A percentile compares a stretch with the other conserved stretches of the same genome.
Conservation (phyloP, 805 yeast species). For the Metschnikowia chrysomelidarum region DNA sequence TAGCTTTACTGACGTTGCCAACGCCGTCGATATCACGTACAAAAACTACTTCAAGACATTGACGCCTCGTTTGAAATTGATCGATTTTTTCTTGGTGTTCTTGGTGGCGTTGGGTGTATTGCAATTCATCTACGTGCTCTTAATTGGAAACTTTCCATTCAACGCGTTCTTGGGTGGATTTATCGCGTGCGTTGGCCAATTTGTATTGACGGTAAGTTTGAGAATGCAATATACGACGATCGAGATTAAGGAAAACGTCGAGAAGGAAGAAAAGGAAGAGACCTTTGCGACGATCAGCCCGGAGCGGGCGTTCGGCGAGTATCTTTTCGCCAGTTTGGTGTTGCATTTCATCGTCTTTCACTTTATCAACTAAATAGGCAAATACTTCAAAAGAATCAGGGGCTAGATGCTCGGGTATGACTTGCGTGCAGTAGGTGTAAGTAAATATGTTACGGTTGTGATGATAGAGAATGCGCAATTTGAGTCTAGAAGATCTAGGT, state of each 20-base stretch:
- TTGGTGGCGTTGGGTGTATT: constrained; percentile 70
- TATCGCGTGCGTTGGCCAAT: constrained; percentile 89
- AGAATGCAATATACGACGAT: constrained; percentile 59
- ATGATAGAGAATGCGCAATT: too few relatives aligned
- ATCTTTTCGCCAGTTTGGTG: constrained; percentile 78
- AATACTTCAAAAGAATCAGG: too few relatives aligned
- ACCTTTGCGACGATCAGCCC: constrained; percentile 25
- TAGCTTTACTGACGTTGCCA: constrained; percentile 24
- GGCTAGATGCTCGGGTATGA: too few relatives aligned
- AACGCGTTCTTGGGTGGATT: constrained; percentile 96
- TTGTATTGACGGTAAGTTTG: constrained; percentile 80
- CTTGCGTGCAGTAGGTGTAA: too few relatives aligned
- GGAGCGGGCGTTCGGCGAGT: constrained; percentile 81
- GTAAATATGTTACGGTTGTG: too few relatives aligned
- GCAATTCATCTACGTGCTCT: constrained; percentile 73
- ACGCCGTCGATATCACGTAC: constrained; percentile 35
- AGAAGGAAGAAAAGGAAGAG: background rate
- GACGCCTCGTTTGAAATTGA: constrained; percentile 55
- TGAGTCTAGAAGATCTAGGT: too few relatives aligned
- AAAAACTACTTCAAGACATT: constrained; percentile 32
- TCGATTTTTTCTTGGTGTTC: constrained; percentile 75
- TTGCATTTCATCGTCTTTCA: constrained; percentile 88
- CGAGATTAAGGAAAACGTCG: constrained; percentile 4
- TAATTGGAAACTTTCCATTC: constrained; percentile 92
- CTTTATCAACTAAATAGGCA: constrained; percentile 78